A percentile compares a stretch with the other conserved stretches of the same genome.
Conservation (phyloP, 2,329 filamentous ascomycete genomes). For the Tolypocladium cylindrosporum region DNA sequence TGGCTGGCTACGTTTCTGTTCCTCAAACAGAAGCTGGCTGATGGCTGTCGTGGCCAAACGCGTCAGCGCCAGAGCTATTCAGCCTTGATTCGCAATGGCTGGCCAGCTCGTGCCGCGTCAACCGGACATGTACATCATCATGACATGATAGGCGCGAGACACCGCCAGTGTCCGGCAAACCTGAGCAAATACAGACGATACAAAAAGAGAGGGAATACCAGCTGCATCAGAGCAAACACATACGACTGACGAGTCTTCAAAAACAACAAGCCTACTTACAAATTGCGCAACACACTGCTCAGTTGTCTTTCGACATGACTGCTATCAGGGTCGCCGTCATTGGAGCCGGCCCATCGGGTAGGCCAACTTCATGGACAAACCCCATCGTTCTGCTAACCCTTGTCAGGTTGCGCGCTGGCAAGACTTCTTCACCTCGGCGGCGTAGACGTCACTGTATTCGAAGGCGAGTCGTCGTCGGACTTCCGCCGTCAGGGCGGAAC, state of each 20-base stretch:
- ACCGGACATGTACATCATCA: not conserved
- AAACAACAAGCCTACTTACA: not conserved
- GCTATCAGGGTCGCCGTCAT: not conserved
- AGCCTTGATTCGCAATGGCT: not conserved
- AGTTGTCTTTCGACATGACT: not conserved
- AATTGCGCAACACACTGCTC: no score
- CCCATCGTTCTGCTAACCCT: not conserved
- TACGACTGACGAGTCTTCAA: not conserved
- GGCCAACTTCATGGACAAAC: not conserved
- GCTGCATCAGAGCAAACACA: not conserved
- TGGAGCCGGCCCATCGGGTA: not conserved
- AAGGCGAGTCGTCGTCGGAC: constrained; percentile 33
- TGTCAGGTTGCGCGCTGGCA: constrained; percentile 22
- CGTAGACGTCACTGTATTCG: constrained; percentile 38
- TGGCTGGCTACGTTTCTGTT: not conserved
- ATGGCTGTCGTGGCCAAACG: not conserved
- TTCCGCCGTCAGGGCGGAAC: constrained; percentile 40
- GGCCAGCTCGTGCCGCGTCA: not conserved
- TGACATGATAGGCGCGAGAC: not conserved
- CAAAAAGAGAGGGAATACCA: not conserved
- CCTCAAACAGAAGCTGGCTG: not conserved
- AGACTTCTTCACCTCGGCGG: constrained; percentile 37
- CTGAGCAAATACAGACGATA: not conserved
- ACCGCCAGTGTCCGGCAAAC: not conserved
- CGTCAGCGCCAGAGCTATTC: not conserved